Evolutionary conservation across 2,329 filamentous ascomycete genomes (phyloP).

Genomic region (Zymoseptoria brevis): DNA sequence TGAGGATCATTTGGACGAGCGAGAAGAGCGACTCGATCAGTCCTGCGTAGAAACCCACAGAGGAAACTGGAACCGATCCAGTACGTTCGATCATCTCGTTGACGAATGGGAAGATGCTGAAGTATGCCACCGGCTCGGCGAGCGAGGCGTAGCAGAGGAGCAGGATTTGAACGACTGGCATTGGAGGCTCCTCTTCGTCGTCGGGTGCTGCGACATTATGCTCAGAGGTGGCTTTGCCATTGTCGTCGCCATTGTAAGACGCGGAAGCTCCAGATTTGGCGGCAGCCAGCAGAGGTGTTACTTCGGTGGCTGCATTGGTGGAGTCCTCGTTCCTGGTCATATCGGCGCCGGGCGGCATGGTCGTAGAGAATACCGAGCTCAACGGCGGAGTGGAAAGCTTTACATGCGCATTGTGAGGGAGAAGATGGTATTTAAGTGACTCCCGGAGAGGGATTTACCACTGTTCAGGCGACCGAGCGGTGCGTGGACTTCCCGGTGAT

Average conservation of each 20-base stretch:
- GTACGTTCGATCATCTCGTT: conserved; percentile 66
- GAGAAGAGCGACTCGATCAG: conserved; percentile 65
- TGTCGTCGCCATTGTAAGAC: conserved; percentile 5
- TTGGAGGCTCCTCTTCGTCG: conserved; percentile 8
- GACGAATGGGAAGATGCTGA: conserved; percentile 70
- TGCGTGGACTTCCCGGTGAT: neutral
- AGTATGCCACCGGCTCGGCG: conserved; percentile 70
- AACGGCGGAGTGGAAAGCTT: neutral
- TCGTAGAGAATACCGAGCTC: neutral
- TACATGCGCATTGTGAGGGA: neutral
- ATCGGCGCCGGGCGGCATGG: conserved; percentile 13
- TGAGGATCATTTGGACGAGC: conserved; percentile 65
- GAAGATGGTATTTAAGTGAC: neutral
- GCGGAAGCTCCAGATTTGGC: conserved; percentile 10
- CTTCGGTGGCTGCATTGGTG: conserved; percentile 15
- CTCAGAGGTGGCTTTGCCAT: conserved; percentile 1
- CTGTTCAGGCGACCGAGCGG: neutral
- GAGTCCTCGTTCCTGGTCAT: conserved; percentile 6
- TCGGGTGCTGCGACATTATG: neutral
- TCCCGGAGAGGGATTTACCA: neutral
- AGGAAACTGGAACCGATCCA: conserved; percentile 52
- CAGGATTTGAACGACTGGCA: conserved; percentile 59
- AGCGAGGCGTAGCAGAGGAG: conserved; percentile 65
- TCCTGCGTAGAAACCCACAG: conserved; percentile 72
- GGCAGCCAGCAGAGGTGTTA: conserved; percentile 19